A percentile compares a stretch with the other conserved stretches of the same genome.
phyloP scores from a whole-genome alignment of 2,329 filamentous ascomycete genomes.

The Botrytis aclada region DNA sequence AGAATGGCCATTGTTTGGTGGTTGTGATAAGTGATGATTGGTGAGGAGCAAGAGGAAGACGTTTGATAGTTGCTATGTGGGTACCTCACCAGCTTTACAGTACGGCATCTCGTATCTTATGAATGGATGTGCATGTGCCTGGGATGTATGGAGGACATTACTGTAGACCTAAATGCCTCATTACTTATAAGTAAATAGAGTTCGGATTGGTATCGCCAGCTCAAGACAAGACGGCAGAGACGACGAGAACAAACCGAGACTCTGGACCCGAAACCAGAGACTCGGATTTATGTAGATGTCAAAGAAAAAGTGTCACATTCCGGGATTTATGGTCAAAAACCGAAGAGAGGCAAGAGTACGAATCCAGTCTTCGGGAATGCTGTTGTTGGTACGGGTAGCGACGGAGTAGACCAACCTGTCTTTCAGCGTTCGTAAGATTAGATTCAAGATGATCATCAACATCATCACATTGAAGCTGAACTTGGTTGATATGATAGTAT shows the following conservation, averaged over 20 bases:
- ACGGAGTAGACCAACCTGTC: not conserved
- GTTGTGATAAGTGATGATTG: not conserved
- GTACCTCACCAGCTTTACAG: conserved; percentile 1
- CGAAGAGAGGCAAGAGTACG: not conserved
- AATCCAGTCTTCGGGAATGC: not conserved
- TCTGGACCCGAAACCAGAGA: conserved; percentile 10
- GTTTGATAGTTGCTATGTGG: not conserved
- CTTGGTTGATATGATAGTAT: not conserved
- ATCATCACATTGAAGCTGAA: not conserved
- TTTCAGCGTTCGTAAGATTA: not conserved
- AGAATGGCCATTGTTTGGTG: conserved; percentile 1
- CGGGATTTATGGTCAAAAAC: not conserved
- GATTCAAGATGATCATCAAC: not conserved
- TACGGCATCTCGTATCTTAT: not conserved
- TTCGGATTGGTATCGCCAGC: not conserved
- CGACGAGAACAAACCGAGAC: not conserved
- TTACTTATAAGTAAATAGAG: not conserved
- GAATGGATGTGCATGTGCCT: not conserved
- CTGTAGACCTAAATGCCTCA: not conserved
- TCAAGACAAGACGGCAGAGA: not conserved
- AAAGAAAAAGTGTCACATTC: not conserved
- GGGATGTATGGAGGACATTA: not conserved
- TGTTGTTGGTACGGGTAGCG: not conserved
- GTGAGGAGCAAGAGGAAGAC: not conserved
- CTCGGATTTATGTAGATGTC: conserved; percentile 11